These are phyloP conservation scores for Sugiyamaella neomexicana DNA, from an alignment of 1,139 yeast species.

Conservation along the genomic window DNA sequence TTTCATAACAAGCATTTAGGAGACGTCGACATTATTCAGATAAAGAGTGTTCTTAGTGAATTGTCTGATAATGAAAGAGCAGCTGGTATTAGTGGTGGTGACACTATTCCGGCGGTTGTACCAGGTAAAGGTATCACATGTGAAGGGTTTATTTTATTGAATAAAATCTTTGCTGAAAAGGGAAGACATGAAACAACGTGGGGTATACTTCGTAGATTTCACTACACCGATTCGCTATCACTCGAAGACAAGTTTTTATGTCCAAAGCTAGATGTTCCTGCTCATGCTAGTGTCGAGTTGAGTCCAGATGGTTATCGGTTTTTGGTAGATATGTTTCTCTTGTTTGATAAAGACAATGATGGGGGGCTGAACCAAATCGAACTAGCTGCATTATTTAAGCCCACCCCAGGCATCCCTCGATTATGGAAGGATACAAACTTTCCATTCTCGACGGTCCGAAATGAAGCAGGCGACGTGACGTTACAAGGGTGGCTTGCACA, in stretches of 20 bases:
- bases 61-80: constrained; percentile 16
- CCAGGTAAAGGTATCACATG: constrained; percentile 59
- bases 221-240: constrained; percentile 88
- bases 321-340: constrained; percentile 80
- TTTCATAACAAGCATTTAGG: constrained; percentile 59
- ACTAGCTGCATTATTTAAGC: constrained; percentile 64
- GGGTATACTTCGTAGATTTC: constrained; percentile 86
- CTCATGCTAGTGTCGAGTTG: constrained; percentile 78
- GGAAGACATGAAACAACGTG: constrained; percentile 96
- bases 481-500: constrained; percentile 98
- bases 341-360: constrained; percentile 91
- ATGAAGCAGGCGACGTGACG: constrained; percentile 85
- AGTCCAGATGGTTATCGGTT: constrained; percentile 94
- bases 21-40: constrained; percentile 50
- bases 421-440: constrained; percentile 84
- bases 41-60: constrained; percentile 44
- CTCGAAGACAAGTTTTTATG: constrained; percentile 72
- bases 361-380: constrained; percentile 86
- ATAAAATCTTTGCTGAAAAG: constrained; percentile 78
- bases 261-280: constrained; percentile 76
- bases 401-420: constrained; percentile 90
- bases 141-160: constrained; percentile 73
- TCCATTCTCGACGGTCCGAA: constrained; percentile 83
- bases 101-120: constrained; percentile 28
- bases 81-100: background rate